Conservation (phyloP, 495 filamentous ascomycete genomes). For the Cudoniella acicularis region DNA sequence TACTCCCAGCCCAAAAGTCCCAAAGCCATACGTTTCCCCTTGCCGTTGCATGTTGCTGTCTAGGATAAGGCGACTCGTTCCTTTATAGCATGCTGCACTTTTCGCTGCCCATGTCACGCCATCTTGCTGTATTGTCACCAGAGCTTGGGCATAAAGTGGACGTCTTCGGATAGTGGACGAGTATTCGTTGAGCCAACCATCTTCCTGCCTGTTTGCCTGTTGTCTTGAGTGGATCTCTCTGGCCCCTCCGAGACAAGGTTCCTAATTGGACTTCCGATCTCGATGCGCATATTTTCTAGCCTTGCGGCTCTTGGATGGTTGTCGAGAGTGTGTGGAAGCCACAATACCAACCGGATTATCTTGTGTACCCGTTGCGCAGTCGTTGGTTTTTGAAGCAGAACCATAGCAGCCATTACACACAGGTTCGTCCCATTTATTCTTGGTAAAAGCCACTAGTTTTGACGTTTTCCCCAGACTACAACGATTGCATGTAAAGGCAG, state of each 20-base stretch:
- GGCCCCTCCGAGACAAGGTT: neutral
- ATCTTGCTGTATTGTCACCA: neutral
- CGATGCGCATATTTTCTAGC: neutral
- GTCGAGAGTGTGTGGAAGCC: neutral
- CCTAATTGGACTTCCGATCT: neutral
- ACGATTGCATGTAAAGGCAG: too few relatives aligned
- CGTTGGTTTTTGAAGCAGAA: too few relatives aligned
- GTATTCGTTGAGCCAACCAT: neutral
- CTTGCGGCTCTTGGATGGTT: neutral
- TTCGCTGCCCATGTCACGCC: neutral
- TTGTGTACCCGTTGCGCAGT: too few relatives aligned
- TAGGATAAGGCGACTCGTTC: neutral
- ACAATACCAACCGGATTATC: neutral
- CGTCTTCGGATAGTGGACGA: neutral
- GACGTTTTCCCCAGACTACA: slow-evolving; percentile 25
- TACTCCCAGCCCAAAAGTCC: neutral
- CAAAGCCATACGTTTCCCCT: neutral
- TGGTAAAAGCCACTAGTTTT: slow-evolving; percentile 21
- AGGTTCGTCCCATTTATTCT: slow-evolving; percentile 25
- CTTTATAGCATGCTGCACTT: neutral
- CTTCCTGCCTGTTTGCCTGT: neutral
- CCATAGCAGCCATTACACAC: too few relatives aligned
- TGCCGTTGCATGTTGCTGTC: neutral
- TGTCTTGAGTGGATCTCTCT: neutral
- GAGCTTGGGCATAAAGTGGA: neutral